Evolutionary conservation across 371 early-diverging fungal genomes (phyloP).

Genomic region (Gilbertella persicaria): DNA sequence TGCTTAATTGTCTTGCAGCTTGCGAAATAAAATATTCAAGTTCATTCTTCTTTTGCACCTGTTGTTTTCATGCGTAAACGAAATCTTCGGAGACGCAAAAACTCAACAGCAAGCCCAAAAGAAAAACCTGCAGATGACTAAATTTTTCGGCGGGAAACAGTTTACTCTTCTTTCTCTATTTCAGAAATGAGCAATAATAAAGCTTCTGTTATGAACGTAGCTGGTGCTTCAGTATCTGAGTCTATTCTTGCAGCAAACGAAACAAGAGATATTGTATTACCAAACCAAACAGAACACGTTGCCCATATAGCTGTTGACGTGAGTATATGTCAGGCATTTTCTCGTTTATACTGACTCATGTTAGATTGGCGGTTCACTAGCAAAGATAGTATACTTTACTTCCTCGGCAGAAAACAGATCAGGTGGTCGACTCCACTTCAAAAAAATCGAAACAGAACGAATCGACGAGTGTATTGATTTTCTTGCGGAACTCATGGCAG

Average conservation of each 20-base stretch:
- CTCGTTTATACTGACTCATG: background rate
- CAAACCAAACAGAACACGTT: constrained; percentile 82
- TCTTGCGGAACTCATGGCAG: constrained; percentile 67
- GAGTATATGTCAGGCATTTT: constrained; percentile 17
- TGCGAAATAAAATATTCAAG: no score
- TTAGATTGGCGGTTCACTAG: constrained; percentile 90
- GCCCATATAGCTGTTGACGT: constrained; percentile 92
- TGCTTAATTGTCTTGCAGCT: no score
- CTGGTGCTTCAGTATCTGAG: constrained; percentile 69
- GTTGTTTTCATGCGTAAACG: no score
- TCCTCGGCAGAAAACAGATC: constrained; percentile 44
- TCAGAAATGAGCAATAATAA: background rate
- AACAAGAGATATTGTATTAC: constrained; percentile 80
- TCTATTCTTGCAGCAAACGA: constrained; percentile 57
- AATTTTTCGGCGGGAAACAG: no score
- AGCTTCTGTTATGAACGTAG: constrained; percentile 53
- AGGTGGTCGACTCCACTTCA: constrained; percentile 92
- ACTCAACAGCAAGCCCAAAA: no score
- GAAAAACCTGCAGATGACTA: no score
- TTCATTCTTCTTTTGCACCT: no score
- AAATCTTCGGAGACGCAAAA: no score
- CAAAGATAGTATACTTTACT: constrained; percentile 91
- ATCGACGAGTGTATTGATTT: constrained; percentile 88
- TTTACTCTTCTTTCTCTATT: no score
- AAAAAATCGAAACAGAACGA: constrained; percentile 90